Evolutionary conservation across 2,329 filamentous ascomycete species (phyloP).

Genomic region (Cytospora piceicola): DNA sequence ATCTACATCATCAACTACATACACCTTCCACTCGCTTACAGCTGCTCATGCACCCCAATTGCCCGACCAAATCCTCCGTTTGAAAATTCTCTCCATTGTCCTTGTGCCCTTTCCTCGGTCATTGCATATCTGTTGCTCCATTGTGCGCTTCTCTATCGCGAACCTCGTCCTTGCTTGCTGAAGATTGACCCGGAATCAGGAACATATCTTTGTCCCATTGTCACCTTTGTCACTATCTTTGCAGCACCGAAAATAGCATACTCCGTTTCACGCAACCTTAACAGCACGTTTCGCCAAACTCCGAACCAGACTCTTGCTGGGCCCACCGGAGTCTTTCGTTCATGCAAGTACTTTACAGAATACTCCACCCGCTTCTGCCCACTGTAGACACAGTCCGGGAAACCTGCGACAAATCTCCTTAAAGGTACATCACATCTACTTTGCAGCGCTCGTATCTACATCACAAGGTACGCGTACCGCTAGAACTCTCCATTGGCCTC

Average conservation of each 20-base stretch:
- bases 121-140: background rate
- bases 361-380: conserved; percentile 32
- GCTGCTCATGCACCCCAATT: conserved; percentile 21
- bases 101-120: background rate
- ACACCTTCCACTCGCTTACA: conserved; percentile 8
- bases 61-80: conserved; percentile 30
- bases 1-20: conserved; percentile 5
- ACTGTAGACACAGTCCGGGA: conserved; percentile 30
- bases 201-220: conserved; percentile 7
- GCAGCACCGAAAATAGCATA: conserved; percentile 6
- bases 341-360: conserved; percentile 37
- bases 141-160: background rate
- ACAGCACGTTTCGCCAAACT: background rate
- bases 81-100: conserved; percentile 9
- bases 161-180: background rate
- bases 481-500: conserved; percentile 28
- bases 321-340: conserved; percentile 36
- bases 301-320: conserved; percentile 25
- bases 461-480: conserved; percentile 28
- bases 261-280: conserved; percentile 9
- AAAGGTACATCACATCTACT: conserved; percentile 35
- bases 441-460: conserved; percentile 22
- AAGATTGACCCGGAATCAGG: conserved; percentile 4
- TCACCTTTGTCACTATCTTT: background rate
- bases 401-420: conserved; percentile 38